These are phyloP conservation scores for Epichloe gansuensis DNA, from an alignment of 2,329 filamentous ascomycete genomes.

Conservation along the genomic window DNA sequence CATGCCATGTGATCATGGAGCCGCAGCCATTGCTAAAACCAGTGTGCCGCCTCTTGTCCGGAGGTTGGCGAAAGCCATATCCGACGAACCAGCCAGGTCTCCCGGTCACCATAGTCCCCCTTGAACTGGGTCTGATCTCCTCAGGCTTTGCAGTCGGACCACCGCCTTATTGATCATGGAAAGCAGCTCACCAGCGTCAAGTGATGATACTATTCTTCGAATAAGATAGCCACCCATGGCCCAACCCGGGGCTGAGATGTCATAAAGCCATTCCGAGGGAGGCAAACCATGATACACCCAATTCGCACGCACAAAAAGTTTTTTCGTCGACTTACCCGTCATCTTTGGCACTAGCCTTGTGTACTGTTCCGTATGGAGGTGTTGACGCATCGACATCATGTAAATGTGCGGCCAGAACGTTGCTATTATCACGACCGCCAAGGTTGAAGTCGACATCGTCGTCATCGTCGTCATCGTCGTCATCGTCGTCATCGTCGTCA, in stretches of 20 bases:
- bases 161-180: neutral
- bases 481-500: conserved; percentile 31
- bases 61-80: neutral
- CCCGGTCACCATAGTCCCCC: neutral
- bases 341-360: conserved; percentile 51
- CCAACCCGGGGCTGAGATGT: neutral
- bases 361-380: conserved; percentile 24
- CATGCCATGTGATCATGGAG: neutral
- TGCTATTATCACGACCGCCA: conserved; percentile 27
- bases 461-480: conserved; percentile 36
- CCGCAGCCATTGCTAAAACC: neutral
- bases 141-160: neutral
- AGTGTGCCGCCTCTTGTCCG: neutral
- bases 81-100: neutral
- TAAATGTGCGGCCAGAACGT: conserved; percentile 14
- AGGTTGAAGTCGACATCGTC: conserved; percentile 45
- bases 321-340: conserved; percentile 26
- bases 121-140: neutral
- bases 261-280: neutral
- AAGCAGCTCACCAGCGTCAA: neutral
- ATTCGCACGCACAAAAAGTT: neutral
- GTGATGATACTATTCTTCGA: neutral
- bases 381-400: conserved; percentile 20
- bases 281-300: neutral
- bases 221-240: neutral